Evolutionary conservation across 768 basidiomycete genomes (phyloP).

Genomic region (Calocybe indica): DNA sequence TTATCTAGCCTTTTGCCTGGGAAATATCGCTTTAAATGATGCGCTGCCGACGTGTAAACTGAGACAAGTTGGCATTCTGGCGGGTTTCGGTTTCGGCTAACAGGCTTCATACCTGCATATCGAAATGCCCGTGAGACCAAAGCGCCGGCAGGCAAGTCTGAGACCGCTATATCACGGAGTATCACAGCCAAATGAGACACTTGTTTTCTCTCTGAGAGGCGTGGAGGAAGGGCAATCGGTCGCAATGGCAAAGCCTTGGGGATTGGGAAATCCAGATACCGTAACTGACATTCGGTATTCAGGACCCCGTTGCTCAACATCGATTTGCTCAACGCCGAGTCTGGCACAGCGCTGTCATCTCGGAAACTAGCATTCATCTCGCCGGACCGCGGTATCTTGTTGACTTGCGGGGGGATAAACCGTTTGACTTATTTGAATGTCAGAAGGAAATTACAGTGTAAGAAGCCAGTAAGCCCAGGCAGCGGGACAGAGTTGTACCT

Average conservation of each 20-base stretch:
- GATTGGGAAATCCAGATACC: slow-evolving; percentile 30
- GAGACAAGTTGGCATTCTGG: slow-evolving; percentile 4
- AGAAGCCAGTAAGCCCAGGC: no score
- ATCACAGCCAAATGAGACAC: slow-evolving; percentile 48
- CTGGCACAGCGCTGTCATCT: no score
- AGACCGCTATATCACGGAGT: slow-evolving; percentile 38
- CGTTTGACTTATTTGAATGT: no score
- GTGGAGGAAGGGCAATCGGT: slow-evolving; percentile 51
- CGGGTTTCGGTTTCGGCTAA: slow-evolving; percentile 3
- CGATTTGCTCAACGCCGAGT: no score
- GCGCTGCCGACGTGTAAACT: slow-evolving; percentile 62
- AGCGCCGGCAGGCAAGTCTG: slow-evolving; percentile 39
- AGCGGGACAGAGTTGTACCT: no score
- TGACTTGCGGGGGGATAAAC: no score
- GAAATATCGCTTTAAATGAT: slow-evolving; percentile 41
- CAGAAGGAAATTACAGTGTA: no score
- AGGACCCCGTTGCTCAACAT: no score
- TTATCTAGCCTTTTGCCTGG: slow-evolving; percentile 41
- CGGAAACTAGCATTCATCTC: no score
- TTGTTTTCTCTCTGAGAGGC: slow-evolving; percentile 49
- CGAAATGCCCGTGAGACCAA: slow-evolving; percentile 56
- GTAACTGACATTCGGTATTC: no score
- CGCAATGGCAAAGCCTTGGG: slow-evolving; percentile 20
- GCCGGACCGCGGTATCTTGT: no score
- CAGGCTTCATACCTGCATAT: slow-evolving; percentile 46